phyloP scores from a whole-genome alignment of 371 early-diverging fungal species.

The Mortierella sp. region DNA sequence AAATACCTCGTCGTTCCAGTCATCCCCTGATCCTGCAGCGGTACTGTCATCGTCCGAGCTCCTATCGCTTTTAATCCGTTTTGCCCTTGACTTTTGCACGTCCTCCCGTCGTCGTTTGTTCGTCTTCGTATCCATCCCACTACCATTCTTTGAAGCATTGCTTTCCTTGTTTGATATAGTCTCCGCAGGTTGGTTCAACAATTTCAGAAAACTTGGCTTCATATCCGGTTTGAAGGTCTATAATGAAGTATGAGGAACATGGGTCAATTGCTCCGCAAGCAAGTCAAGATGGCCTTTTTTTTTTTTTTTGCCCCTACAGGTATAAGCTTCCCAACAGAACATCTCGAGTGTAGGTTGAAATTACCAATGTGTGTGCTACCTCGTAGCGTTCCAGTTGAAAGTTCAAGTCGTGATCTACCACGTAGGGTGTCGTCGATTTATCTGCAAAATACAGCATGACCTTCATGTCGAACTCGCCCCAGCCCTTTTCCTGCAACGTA shows the following conservation, averaged over 20 bases:
- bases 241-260: no score
- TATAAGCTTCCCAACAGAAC: no score
- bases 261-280: no score
- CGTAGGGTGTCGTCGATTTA: conserved; percentile 57
- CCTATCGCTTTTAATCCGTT: conserved; percentile 32
- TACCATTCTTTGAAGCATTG: conserved; percentile 21
- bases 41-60: conserved; percentile 52
- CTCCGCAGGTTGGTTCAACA: conserved; percentile 21
- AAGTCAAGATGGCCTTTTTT: no score
- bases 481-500: conserved; percentile 70
- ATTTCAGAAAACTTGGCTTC: conserved; percentile 41
- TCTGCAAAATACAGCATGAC: conserved; percentile 66
- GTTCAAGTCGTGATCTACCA: conserved; percentile 70
- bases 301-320: no score
- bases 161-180: conserved; percentile 16
- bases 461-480: conserved; percentile 80
- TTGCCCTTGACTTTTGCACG: conserved; percentile 32
- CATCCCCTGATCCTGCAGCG: conserved; percentile 28
- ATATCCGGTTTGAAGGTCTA: conserved; percentile 49
- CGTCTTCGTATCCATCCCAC: conserved; percentile 22
- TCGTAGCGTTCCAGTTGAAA: conserved; percentile 66
- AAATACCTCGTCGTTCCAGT: conserved; percentile 38
- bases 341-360: background rate
- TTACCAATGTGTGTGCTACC: conserved; percentile 57
- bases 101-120: conserved; percentile 43